phyloP scores from a whole-genome alignment of 2,329 filamentous ascomycete genomes.

The Ophiocordyceps robertsii region DNA sequence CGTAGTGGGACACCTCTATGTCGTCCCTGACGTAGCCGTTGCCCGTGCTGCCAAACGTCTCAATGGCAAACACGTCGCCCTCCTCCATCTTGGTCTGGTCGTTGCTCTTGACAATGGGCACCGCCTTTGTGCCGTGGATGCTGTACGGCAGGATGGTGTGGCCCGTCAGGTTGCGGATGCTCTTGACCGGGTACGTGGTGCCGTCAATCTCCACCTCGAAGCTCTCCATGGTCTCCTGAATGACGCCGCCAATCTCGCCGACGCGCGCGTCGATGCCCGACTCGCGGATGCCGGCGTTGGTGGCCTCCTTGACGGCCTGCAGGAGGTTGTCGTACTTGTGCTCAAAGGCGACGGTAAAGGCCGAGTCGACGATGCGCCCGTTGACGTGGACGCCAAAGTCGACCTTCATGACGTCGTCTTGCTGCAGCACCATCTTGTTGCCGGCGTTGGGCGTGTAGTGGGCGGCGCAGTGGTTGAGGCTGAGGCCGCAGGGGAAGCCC shows the following conservation, averaged over 20 bases:
- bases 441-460: conserved; percentile 82
- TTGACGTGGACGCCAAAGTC: conserved; percentile 75
- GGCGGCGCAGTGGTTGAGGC: conserved; percentile 72
- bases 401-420: conserved; percentile 69
- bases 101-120: conserved; percentile 81
- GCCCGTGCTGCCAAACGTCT: conserved; percentile 90
- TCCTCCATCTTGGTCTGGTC: conserved; percentile 97
- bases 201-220: conserved; percentile 79
- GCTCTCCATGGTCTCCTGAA: conserved; percentile 88
- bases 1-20: conserved; percentile 84
- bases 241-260: conserved; percentile 68
- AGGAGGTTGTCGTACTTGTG: conserved; percentile 63
- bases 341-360: conserved; percentile 68
- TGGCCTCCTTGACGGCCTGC: conserved; percentile 59
- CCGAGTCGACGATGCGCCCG: conserved; percentile 68
- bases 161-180: conserved; percentile 76
- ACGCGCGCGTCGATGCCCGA: conserved; percentile 87
- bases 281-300: conserved; percentile 70
- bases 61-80: conserved; percentile 87
- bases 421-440: conserved; percentile 61
- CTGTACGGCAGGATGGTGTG: conserved; percentile 82
- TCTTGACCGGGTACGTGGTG: conserved; percentile 65
- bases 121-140: conserved; percentile 87
- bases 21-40: conserved; percentile 81
- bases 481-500: conserved; percentile 76